Evolutionary conservation across 2,329 filamentous ascomycete species (phyloP).

Genomic region (Fusarium globosum): DNA sequence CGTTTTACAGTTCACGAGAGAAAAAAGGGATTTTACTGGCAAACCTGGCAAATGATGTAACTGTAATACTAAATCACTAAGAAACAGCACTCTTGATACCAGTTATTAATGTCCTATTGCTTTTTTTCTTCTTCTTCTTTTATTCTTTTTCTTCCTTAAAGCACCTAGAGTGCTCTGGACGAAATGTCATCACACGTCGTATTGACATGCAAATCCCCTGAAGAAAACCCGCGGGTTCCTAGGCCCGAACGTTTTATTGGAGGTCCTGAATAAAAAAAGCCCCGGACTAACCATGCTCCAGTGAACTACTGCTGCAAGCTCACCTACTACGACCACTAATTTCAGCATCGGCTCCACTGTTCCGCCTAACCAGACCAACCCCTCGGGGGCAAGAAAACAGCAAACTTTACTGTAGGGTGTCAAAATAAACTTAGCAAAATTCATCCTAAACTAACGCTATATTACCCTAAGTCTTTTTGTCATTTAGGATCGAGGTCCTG

Average conservation of each 20-base stretch:
- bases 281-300: conserved; percentile 41
- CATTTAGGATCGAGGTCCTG: no score
- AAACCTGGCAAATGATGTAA: neutral
- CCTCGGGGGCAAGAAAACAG: no score
- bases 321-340: conserved; percentile 32
- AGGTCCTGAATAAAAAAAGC: conserved; percentile 23
- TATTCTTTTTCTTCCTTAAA: neutral
- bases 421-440: no score
- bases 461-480: no score
- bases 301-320: conserved; percentile 31
- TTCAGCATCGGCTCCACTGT: conserved; percentile 28
- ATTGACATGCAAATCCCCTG: conserved; percentile 13
- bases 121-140: neutral
- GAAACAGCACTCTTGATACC: neutral
- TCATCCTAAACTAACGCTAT: no score
- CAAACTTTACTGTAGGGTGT: no score
- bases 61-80: neutral
- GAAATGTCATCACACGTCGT: conserved; percentile 5
- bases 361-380: conserved; percentile 18
- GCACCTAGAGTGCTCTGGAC: conserved; percentile 18
- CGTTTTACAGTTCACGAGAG: neutral
- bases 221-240: conserved; percentile 10
- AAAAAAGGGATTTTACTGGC: neutral
- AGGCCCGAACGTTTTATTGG: conserved; percentile 9
- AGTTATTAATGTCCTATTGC: neutral